Percentiles rank a stretch among this genome's conserved stretches.
Conservation (phyloP, 495 filamentous ascomycete species). For the Parachaetomium inaequale region DNA sequence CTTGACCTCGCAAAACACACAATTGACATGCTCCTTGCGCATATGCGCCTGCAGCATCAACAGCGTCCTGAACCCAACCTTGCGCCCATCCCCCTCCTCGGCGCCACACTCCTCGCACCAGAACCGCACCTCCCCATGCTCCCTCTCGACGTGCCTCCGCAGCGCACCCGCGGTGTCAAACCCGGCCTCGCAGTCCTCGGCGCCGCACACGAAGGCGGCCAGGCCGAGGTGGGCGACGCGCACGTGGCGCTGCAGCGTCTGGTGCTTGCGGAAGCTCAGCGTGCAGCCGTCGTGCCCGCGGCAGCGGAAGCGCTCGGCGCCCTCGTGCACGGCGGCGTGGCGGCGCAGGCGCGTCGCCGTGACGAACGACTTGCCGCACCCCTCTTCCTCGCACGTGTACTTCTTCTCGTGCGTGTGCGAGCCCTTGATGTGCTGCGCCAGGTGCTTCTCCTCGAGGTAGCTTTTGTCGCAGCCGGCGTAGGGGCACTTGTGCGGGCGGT, state of each 20-base stretch:
- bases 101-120: constrained; percentile 65
- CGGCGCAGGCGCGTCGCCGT: constrained; percentile 68
- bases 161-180: constrained; percentile 70
- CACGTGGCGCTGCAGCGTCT: constrained; percentile 81
- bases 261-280: constrained; percentile 80
- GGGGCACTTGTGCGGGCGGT: constrained; percentile 68
- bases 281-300: constrained; percentile 69
- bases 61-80: constrained; percentile 67
- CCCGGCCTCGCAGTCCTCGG: constrained; percentile 61
- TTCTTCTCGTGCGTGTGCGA: constrained; percentile 70
- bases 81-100: constrained; percentile 22
- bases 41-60: constrained; percentile 68
- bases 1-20: constrained; percentile 63
- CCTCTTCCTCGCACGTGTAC: constrained; percentile 64
- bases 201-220: constrained; percentile 65
- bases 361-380: constrained; percentile 76
- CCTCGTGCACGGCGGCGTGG: constrained; percentile 65
- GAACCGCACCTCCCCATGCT: constrained; percentile 66
- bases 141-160: constrained; percentile 62
- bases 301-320: constrained; percentile 65
- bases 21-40: constrained; percentile 64
- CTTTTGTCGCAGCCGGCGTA: constrained; percentile 69
- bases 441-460: constrained; percentile 77
- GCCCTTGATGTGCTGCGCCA: constrained; percentile 76
- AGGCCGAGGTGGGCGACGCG: constrained; percentile 63